These are phyloP conservation scores for Globisporangium yorkense DNA, from an alignment of 352 stramenopile genomes.

Conservation along the genomic window DNA sequence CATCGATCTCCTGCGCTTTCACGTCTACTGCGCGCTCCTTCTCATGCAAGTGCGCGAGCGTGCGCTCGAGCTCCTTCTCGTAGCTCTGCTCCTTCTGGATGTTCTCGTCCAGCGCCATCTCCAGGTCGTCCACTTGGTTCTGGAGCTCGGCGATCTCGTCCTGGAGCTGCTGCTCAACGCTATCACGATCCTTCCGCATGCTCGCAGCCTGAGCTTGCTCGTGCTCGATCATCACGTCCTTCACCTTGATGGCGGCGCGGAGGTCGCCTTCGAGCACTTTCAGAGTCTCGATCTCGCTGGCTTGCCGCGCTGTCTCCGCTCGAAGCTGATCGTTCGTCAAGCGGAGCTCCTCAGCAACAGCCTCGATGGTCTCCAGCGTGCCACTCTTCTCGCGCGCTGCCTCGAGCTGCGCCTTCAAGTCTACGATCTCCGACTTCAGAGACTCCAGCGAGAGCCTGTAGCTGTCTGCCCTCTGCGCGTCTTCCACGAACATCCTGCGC, in stretches of 20 bases:
- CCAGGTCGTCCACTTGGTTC: conserved; percentile 51
- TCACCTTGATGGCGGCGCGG: conserved; percentile 54
- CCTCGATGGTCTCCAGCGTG: conserved; percentile 15
- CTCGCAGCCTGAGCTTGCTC: conserved; percentile 50
- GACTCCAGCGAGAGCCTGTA: conserved; percentile 35
- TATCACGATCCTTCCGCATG: conserved; percentile 21
- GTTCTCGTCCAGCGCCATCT: conserved; percentile 50
- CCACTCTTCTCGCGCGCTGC: conserved; percentile 17
- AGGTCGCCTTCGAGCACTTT: conserved; percentile 47
- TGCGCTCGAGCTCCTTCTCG: conserved; percentile 26
- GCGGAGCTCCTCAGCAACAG: conserved; percentile 19
- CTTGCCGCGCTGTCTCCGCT: conserved; percentile 19
- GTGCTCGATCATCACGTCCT: conserved; percentile 69
- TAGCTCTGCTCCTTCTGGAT: conserved; percentile 32
- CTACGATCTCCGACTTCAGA: conserved; percentile 15
- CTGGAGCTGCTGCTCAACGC: conserved; percentile 34
- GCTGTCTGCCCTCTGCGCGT: conserved; percentile 31
- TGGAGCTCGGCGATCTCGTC: conserved; percentile 46
- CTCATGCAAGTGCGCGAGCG: conserved; percentile 15
- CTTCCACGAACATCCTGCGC: conserved; percentile 36
- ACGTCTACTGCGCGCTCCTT: conserved; percentile 16
- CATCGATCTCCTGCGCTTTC: conserved; percentile 15
- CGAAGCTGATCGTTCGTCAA: conserved; percentile 14
- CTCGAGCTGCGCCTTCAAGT: conserved; percentile 26
- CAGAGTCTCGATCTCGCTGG: conserved; percentile 19